These are phyloP conservation scores for Asterophora lycoperdoides DNA, from an alignment of 768 basidiomycete species.

Conservation along the genomic window DNA sequence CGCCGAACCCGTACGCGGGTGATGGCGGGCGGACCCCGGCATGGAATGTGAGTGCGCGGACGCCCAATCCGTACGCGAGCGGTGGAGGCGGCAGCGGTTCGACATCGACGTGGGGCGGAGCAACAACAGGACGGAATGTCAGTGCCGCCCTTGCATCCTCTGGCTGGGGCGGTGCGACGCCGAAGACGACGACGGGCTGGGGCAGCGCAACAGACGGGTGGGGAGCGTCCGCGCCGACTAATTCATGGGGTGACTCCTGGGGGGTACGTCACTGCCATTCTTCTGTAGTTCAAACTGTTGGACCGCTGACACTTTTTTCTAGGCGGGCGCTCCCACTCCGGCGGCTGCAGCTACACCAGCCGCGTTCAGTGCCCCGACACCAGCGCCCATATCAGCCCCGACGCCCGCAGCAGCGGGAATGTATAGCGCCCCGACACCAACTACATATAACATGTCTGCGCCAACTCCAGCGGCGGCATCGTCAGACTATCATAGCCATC, in stretches of 20 bases:
- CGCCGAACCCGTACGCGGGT: conserved; percentile 65
- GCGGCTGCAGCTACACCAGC: conserved; percentile 45
- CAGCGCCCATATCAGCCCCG: conserved; percentile 10
- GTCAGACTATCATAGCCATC: neutral
- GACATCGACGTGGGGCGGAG: conserved; percentile 28
- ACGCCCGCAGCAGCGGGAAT: conserved; percentile 11
- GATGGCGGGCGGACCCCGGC: conserved; percentile 67
- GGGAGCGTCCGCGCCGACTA: conserved; percentile 10
- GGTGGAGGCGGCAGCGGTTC: conserved; percentile 46
- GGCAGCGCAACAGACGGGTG: conserved; percentile 21
- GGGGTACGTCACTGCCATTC: conserved; percentile 12
- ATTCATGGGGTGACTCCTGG: conserved; percentile 27
- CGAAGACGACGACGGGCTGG: conserved; percentile 30
- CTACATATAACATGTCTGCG: conserved; percentile 1
- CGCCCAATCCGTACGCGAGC: conserved; percentile 65
- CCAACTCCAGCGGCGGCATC: conserved; percentile 5
- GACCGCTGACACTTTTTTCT: no score
- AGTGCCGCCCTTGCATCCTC: conserved; percentile 1
- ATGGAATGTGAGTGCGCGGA: conserved; percentile 56
- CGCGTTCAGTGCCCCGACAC: conserved; percentile 23
- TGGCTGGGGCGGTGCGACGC: conserved; percentile 45
- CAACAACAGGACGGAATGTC: conserved; percentile 26
- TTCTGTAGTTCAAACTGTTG: neutral
- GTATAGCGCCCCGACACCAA: conserved; percentile 9
- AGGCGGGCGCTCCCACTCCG: conserved; percentile 50